These are phyloP conservation scores for Ciborinia camelliae DNA, from an alignment of 2,329 filamentous ascomycete genomes.

Conservation along the genomic window DNA sequence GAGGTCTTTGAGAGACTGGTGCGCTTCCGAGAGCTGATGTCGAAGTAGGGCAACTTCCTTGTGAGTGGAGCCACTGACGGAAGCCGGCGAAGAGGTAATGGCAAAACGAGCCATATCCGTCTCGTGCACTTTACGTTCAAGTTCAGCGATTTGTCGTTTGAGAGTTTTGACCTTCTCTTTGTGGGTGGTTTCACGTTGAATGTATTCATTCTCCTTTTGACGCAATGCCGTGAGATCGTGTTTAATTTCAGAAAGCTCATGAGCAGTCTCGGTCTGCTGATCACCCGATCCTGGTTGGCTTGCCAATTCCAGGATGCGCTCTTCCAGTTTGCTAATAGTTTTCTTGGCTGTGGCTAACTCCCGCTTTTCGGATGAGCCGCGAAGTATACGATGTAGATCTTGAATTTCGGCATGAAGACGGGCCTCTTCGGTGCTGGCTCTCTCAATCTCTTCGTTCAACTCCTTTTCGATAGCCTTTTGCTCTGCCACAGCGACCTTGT, in stretches of 20 bases:
- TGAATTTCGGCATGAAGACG: conserved; percentile 55
- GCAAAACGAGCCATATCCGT: conserved; percentile 52
- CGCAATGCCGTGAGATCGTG: conserved; percentile 61
- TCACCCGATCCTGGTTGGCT: conserved; percentile 38
- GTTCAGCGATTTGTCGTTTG: conserved; percentile 61
- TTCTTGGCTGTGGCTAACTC: conserved; percentile 51
- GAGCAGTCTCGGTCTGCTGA: conserved; percentile 45
- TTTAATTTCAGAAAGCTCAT: conserved; percentile 56
- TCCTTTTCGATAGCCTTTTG: conserved; percentile 59
- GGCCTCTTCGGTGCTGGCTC: conserved; percentile 63
- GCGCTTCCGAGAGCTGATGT: conserved; percentile 57
- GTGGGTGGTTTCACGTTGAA: conserved; percentile 62
- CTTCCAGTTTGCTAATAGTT: conserved; percentile 63
- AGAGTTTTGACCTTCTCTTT: conserved; percentile 60
- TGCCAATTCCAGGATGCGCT: conserved; percentile 48
- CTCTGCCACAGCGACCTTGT: conserved; percentile 53
- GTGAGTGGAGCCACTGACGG: conserved; percentile 48
- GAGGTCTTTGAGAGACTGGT: conserved; percentile 57
- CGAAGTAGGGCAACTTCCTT: conserved; percentile 59
- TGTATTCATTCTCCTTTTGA: conserved; percentile 60
- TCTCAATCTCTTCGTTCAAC: conserved; percentile 63
- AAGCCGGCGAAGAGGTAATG: conserved; percentile 46
- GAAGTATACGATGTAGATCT: conserved; percentile 46
- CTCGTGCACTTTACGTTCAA: conserved; percentile 67
- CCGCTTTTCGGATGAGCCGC: conserved; percentile 41